Percentiles rank a stretch among this genome's conserved stretches.
Evolutionary conservation across 2,329 filamentous ascomycete species (phyloP).

Genomic region (Corynespora cassiicola): DNA sequence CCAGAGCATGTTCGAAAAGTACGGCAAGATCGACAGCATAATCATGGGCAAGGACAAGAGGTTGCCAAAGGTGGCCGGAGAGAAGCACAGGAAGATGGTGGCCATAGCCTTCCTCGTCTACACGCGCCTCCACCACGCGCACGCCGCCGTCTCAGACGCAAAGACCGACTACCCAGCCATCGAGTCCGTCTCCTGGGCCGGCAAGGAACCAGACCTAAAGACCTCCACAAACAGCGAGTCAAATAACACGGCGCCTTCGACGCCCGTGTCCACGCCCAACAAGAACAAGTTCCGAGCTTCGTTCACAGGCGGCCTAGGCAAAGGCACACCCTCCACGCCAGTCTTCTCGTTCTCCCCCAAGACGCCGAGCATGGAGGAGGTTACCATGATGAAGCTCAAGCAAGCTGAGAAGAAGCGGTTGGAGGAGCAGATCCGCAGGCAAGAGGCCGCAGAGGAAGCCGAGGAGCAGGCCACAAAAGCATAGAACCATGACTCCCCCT

Average conservation of each 20-base stretch:
- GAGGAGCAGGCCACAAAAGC: too few species aligned
- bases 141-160: slow-evolving; percentile 62
- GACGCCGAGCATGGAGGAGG: slow-evolving; percentile 46
- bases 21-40: slow-evolving; percentile 64
- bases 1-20: slow-evolving; percentile 55
- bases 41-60: slow-evolving; percentile 65
- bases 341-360: slow-evolving; percentile 52
- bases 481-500: too few species aligned
- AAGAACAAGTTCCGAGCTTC: slow-evolving; percentile 36
- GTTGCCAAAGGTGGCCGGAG: slow-evolving; percentile 53
- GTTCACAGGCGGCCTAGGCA: slow-evolving; percentile 25
- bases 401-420: slow-evolving; percentile 51
- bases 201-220: slow-evolving; percentile 58
- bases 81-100: slow-evolving; percentile 58
- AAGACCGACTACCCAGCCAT: slow-evolving; percentile 56
- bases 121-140: slow-evolving; percentile 63
- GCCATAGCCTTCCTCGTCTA: slow-evolving; percentile 64
- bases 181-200: slow-evolving; percentile 63
- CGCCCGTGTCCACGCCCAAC: slow-evolving; percentile 34
- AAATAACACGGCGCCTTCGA: slow-evolving; percentile 33
- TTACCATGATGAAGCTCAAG: slow-evolving; percentile 53
- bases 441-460: slow-evolving; percentile 43
- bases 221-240: slow-evolving; percentile 19
- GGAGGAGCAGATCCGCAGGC: slow-evolving; percentile 51
- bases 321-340: slow-evolving; percentile 29